Conservation (phyloP, 257 asterid genomes). For the Ligustrum vulgare region DNA sequence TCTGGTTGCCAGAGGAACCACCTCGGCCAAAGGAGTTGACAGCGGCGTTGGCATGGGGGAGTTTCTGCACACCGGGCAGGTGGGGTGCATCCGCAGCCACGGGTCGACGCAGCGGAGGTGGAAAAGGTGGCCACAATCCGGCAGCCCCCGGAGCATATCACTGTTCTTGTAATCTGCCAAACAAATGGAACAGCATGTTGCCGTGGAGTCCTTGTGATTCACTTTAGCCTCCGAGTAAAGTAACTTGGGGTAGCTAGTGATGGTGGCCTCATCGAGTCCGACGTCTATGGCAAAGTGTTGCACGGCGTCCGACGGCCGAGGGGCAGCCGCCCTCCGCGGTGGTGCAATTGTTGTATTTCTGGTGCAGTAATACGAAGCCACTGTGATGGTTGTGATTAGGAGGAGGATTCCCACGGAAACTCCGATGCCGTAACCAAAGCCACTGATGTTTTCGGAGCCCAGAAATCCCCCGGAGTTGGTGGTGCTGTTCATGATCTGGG, state of each 20-base stretch:
- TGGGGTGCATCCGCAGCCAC: conserved; percentile 84
- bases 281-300: conserved; percentile 31
- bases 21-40: conserved; percentile 83
- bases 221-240: conserved; percentile 64
- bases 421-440: conserved; percentile 86
- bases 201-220: conserved; percentile 50
- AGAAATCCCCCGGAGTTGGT: conserved; percentile 44
- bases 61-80: conserved; percentile 90
- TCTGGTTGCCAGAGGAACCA: conserved; percentile 65
- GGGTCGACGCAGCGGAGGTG: conserved; percentile 82
- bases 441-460: conserved; percentile 54
- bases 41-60: conserved; percentile 83
- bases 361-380: conserved; percentile 83
- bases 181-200: conserved; percentile 78
- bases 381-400: conserved; percentile 76
- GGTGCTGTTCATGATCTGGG: conserved; percentile 43
- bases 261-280: conserved; percentile 77
- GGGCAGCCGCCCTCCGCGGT: conserved; percentile 21
- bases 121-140: conserved; percentile 84
- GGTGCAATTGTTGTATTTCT: conserved; percentile 34
- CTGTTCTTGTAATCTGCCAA: conserved; percentile 66
- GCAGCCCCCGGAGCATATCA: conserved; percentile 60
- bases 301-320: not conserved
- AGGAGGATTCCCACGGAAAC: conserved; percentile 79
- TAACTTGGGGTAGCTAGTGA: conserved; percentile 61